Evolutionary conservation across 2,329 filamentous ascomycete genomes (phyloP).

Genomic region (Magnaporthiopsis rhizophila): DNA sequence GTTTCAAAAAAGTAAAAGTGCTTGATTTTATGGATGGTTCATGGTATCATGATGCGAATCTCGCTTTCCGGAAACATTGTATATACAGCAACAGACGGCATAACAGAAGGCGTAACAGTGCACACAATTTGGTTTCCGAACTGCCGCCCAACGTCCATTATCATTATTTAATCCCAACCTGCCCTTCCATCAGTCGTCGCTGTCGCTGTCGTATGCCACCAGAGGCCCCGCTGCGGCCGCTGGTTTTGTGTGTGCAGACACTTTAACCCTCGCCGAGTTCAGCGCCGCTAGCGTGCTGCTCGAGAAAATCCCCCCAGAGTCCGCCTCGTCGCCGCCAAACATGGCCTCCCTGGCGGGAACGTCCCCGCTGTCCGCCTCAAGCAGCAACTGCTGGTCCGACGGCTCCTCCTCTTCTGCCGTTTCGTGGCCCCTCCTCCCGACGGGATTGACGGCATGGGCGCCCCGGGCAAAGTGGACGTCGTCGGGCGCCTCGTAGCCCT

Average conservation of each 20-base stretch:
- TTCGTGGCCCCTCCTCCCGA: constrained; percentile 48
- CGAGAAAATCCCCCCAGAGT: constrained; percentile 57
- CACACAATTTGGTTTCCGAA: not conserved
- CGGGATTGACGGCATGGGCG: constrained; percentile 55
- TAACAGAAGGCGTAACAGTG: not conserved
- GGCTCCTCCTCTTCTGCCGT: constrained; percentile 12
- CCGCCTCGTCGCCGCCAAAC: constrained; percentile 36
- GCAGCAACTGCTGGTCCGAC: constrained; percentile 21
- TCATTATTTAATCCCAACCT: not conserved
- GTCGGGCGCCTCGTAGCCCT: constrained; percentile 90
- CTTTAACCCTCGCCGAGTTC: constrained; percentile 46
- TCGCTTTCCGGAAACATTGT: not conserved
- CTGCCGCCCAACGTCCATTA: not conserved
- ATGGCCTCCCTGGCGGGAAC: constrained; percentile 1
- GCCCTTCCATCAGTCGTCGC: constrained; percentile 18
- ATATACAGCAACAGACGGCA: not conserved
- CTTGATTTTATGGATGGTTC: not conserved
- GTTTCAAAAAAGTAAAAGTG: not conserved
- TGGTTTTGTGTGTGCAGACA: constrained; percentile 35
- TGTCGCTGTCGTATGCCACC: constrained; percentile 82
- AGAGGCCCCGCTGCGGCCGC: constrained; percentile 57
- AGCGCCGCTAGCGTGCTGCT: constrained; percentile 74
- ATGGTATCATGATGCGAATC: constrained; percentile 2
- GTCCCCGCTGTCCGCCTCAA: constrained; percentile 24
- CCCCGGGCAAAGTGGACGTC: constrained; percentile 87